These are phyloP conservation scores for Kurtzmaniella fragi DNA, from an alignment of 805 yeast genomes.

Conservation along the genomic window DNA sequence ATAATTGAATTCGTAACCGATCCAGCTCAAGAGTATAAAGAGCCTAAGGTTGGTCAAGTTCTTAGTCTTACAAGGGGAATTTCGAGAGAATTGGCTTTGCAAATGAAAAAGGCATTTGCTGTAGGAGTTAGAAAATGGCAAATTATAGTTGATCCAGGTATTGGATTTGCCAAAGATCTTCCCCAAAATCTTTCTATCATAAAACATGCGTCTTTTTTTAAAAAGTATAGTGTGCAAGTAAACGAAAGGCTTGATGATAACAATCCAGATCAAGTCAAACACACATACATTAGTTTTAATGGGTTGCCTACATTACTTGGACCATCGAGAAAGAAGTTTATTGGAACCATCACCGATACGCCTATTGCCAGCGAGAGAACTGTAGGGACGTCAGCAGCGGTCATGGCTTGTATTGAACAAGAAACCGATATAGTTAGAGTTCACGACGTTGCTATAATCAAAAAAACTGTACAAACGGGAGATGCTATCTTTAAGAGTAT, in stretches of 20 bases:
- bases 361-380: constrained; percentile 56
- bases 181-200: constrained; percentile 66
- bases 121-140: constrained; percentile 86
- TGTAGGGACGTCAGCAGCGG: constrained; percentile 71
- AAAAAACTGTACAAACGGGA: constrained; percentile 46
- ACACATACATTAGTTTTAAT: constrained; percentile 37
- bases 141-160: constrained; percentile 86
- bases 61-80: constrained; percentile 49
- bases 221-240: constrained; percentile 39
- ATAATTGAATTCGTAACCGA: constrained; percentile 32
- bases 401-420: constrained; percentile 67
- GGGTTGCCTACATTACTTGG: constrained; percentile 74
- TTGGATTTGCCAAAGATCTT: constrained; percentile 90
- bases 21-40: constrained; percentile 18
- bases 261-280: constrained; percentile 5
- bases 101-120: constrained; percentile 50
- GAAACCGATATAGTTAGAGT: constrained; percentile 81
- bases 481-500: constrained; percentile 62
- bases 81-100: constrained; percentile 57
- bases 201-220: constrained; percentile 43
- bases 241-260: constrained; percentile 12
- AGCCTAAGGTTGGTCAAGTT: constrained; percentile 10
- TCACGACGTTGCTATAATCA: constrained; percentile 67
- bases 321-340: constrained; percentile 82
- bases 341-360: constrained; percentile 68